Base-by-base conservation (phyloP, 148 eudicot species). In the Spergularia bocconei region DNA sequence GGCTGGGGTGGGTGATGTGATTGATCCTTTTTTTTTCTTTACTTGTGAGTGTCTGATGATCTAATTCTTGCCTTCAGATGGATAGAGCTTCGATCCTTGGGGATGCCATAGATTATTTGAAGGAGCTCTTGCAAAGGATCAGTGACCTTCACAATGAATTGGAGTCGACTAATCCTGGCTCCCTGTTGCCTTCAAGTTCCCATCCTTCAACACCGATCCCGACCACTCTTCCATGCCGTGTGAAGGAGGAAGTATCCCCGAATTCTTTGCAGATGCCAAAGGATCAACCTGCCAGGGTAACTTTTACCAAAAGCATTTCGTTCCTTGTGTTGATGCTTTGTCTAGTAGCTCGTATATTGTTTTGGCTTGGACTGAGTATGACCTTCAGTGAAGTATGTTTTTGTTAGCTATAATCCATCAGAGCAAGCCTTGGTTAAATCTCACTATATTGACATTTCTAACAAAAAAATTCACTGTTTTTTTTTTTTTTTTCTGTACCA, bases 31-130 rank as follows among this genome's bases (percentile, higher is more conserved):
- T 10, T 50, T 15, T 23, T 47, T n/a, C 3, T 12, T 19, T 39
- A 13, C 21, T 58, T 63, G 60, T 70, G 72, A 41, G 33, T 60
- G 62, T 29, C 9, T 61, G 21, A 10, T 69, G 16, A 20, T 70
- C 21, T 23, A 71, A 15, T 55, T 71, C 39, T 13, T 56, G 20
- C 67, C 3, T 82, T 61, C 79, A 90, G 95, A 88, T 90, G 92
- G 92, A 90, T 67, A 85, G 90, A 71, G 95, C 92, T 60, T 88
- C 95, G 7, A 90, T 90, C 65, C 90, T 88, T 4, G 92, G 92
- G 23, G 95, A 90, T 78, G 95, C 95, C 16, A 85, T 90, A 62
- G 90, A 88, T 60, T 90, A 90, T 79, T 77, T 90, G 76, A 88
- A 90, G 79, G 92, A 90, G 79, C 85, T 90, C 14, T 67, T 87